Evolutionary conservation across 2,329 filamentous ascomycete genomes (phyloP), one percentile per base, ranked within the genome.

Genomic region (Xylaria arbuscula): DNA sequence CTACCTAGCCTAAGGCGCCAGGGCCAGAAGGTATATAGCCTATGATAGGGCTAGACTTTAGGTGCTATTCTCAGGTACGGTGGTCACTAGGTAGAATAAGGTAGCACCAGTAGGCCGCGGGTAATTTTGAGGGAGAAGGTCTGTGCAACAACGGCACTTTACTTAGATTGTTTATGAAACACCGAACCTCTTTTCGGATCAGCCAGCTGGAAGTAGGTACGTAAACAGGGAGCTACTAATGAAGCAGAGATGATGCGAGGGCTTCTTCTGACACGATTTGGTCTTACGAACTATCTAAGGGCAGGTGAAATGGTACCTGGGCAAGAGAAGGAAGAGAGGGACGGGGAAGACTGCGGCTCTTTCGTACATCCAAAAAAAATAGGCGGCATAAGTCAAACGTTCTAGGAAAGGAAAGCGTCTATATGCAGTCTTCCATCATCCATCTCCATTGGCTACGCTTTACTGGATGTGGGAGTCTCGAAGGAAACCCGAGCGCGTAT

Each of bases 81-180:
- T 58, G 8, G 40, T 45, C 40, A 45, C 40, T 45, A 17, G n/a
- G n/a, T n/a, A n/a, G 40, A 17, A 17, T 17, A 45, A 28, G 40
- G 10, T 15, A 47, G 17, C 50, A 56, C 22, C 28, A 47, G 59
- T 58, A 42, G 48, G 28, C 36, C 40, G 24, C 51, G 51, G 62
- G 66, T 65, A 68, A 61, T 65, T 62, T 53, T 65, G 53, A 50
- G 53, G 59, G 55, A 56, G 61, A 64, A 22, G 62, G 62, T 68
- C 66, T 68, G 66, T 68, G 66, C 62, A 65, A 65, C 62, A 32
- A 65, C 66, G 66, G 66, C 62, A 68, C 62, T 57, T 68, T 38
- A 3, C 7, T 45, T 53, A 28, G 28, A 5, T 28, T 28, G 28
- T 28, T 45, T 59, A 60, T 65, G 56, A 68, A 68, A 65, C 66